phyloP scores from a whole-genome alignment of 805 yeast species.

The Starmerella vaccinii region DNA sequence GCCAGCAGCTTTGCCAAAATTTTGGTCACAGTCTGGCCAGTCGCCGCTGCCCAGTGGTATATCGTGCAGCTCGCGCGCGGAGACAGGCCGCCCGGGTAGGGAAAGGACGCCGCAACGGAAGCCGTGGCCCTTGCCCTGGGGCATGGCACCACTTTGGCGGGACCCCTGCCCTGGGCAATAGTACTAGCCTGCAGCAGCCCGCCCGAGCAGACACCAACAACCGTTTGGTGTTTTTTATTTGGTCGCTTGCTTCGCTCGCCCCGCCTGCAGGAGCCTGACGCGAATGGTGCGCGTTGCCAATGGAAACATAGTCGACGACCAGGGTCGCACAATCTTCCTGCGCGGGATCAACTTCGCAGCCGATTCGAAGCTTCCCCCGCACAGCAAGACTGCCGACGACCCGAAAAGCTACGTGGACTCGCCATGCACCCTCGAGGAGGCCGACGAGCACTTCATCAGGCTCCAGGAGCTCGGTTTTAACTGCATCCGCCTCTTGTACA shows the following conservation, averaged over 20 bases:
- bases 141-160: neutral
- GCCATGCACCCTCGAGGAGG: conserved; percentile 68
- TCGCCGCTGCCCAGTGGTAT: too few species aligned
- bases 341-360: conserved; percentile 79
- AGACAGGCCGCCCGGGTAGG: too few species aligned
- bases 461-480: conserved; percentile 76
- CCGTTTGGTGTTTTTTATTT: too few species aligned
- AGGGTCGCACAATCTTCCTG: conserved; percentile 50
- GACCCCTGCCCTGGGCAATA: neutral
- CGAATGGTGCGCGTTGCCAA: conserved; percentile 14
- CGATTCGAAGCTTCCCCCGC: conserved; percentile 55
- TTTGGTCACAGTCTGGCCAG: too few species aligned
- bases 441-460: conserved; percentile 54
- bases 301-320: conserved; percentile 49
- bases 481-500: conserved; percentile 61
- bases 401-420: conserved; percentile 61
- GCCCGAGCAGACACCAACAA: too few species aligned
- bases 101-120: neutral
- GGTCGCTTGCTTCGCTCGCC: too few species aligned
- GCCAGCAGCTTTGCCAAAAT: too few species aligned
- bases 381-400: neutral
- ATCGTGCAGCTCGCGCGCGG: too few species aligned
- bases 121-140: neutral
- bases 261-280: neutral
- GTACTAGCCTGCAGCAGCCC: neutral